A percentile compares a stretch with the other conserved stretches of the same genome.
These are phyloP conservation scores for Aureobasidium uvarum DNA, from an alignment of 2,329 filamentous ascomycete species.

Conservation along the genomic window DNA sequence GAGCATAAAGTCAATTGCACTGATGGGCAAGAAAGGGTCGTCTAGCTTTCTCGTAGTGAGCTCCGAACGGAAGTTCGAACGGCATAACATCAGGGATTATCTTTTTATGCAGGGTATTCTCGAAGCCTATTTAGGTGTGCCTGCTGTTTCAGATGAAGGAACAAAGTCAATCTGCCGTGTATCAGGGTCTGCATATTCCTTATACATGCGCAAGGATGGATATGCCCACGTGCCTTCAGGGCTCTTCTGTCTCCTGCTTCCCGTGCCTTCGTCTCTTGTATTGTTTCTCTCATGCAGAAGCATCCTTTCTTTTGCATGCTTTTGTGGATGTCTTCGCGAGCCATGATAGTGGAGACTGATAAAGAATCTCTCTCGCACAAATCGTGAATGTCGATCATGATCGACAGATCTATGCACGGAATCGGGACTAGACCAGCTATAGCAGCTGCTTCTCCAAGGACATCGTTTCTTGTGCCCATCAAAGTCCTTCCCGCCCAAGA, in stretches of 20 bases:
- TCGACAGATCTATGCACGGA: conserved; percentile 12
- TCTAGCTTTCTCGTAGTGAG: background rate
- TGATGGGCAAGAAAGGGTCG: background rate
- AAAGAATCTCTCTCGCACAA: background rate
- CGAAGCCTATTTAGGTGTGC: background rate
- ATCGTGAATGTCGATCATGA: conserved; percentile 2
- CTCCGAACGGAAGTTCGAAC: background rate
- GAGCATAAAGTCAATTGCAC: background rate
- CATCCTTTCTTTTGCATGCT: background rate
- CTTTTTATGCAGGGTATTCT: background rate
- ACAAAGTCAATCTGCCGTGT: background rate
- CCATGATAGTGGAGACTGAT: background rate
- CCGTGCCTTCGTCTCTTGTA: background rate
- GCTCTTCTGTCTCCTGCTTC: background rate
- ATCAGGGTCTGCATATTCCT: conserved; percentile 8
- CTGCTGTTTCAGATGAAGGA: background rate
- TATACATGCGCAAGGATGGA: background rate
- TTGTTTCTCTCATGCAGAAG: background rate
- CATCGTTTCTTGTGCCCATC: background rate
- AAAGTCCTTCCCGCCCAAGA: background rate
- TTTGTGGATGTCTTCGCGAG: background rate
- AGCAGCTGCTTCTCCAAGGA: background rate
- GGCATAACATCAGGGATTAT: background rate
- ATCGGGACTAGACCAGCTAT: background rate
- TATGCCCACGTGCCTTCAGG: background rate